Evolutionary conservation across 306 rosid genomes (phyloP).

Genomic region (Cotoneaster glaucophyllus): DNA sequence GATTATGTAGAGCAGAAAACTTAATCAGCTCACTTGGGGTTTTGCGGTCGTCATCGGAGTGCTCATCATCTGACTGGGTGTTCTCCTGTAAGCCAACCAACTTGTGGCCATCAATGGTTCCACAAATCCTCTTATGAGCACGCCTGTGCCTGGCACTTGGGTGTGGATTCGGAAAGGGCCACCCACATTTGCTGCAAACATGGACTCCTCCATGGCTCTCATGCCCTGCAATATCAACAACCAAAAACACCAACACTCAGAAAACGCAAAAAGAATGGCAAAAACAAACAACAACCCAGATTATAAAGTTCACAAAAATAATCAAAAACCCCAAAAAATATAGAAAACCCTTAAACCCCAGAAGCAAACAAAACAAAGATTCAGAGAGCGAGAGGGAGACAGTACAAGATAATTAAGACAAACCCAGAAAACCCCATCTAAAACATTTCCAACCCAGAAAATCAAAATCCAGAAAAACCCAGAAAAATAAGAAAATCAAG

Average conservation of each 20-base stretch:
- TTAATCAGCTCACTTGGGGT: conserved; percentile 28
- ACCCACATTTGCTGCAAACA: conserved; percentile 62
- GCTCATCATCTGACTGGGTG: conserved; percentile 54
- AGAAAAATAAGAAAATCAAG: not conserved
- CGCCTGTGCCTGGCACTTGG: conserved; percentile 65
- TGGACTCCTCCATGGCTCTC: conserved; percentile 47
- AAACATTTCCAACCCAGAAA: conserved; percentile 7
- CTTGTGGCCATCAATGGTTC: conserved; percentile 64
- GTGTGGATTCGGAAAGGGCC: conserved; percentile 61
- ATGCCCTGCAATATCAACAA: conserved; percentile 26
- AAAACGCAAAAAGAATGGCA: not conserved
- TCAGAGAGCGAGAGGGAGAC: no score
- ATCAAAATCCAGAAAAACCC: not conserved
- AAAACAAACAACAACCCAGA: not conserved
- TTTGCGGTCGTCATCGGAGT: conserved; percentile 43
- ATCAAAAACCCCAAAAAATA: not conserved
- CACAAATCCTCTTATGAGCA: conserved; percentile 87
- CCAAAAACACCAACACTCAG: not conserved
- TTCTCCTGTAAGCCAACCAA: conserved; percentile 28
- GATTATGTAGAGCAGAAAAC: not conserved
- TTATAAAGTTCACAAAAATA: not conserved
- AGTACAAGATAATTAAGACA: not conserved
- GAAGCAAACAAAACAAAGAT: not conserved
- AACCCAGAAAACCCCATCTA: conserved; percentile 2
- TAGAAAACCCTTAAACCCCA: not conserved